phyloP scores from a whole-genome alignment of 768 basidiomycete species.

The Russula sp. region DNA sequence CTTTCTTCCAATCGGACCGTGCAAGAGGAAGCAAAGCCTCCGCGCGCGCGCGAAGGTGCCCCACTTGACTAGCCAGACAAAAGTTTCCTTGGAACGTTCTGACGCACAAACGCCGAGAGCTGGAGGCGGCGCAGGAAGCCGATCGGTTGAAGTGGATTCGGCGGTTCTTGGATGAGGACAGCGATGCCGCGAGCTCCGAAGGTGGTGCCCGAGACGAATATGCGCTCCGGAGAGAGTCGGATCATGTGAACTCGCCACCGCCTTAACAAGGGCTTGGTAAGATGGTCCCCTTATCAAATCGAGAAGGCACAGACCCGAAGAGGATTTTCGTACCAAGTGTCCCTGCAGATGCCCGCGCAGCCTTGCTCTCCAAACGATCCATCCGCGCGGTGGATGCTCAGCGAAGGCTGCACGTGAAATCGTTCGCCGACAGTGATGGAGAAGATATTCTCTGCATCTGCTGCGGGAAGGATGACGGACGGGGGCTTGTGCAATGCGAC shows the following conservation, averaged over 20 bases:
- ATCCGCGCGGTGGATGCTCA: constrained; percentile 60
- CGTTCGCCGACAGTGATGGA: constrained; percentile 42
- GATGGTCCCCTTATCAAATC: constrained; percentile 52
- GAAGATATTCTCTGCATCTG: constrained; percentile 65
- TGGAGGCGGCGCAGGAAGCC: constrained; percentile 52
- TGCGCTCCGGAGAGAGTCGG: constrained; percentile 35
- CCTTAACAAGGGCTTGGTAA: constrained; percentile 54
- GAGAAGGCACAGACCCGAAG: constrained; percentile 37
- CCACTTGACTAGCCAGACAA: constrained; percentile 74
- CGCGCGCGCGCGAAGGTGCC: constrained; percentile 14
- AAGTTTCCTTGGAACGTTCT: constrained; percentile 74
- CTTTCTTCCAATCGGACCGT: no score
- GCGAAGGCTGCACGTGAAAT: constrained; percentile 39
- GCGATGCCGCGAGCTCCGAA: constrained; percentile 49
- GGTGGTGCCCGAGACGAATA: constrained; percentile 39
- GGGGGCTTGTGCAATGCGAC: constrained; percentile 81
- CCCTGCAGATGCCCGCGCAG: constrained; percentile 73
- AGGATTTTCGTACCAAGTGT: constrained; percentile 42
- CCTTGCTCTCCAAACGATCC: constrained; percentile 67
- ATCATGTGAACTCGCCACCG: constrained; percentile 35
- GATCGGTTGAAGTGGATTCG: constrained; percentile 65
- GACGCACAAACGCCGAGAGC: constrained; percentile 51
- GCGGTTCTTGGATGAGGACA: constrained; percentile 68
- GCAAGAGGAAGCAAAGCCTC: constrained; percentile 1
- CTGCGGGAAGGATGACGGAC: constrained; percentile 61